A percentile compares a stretch with the other conserved stretches of the same genome.
These are phyloP conservation scores for Trichoderma sp. DNA, from an alignment of 2,329 filamentous ascomycete species.

Conservation along the genomic window DNA sequence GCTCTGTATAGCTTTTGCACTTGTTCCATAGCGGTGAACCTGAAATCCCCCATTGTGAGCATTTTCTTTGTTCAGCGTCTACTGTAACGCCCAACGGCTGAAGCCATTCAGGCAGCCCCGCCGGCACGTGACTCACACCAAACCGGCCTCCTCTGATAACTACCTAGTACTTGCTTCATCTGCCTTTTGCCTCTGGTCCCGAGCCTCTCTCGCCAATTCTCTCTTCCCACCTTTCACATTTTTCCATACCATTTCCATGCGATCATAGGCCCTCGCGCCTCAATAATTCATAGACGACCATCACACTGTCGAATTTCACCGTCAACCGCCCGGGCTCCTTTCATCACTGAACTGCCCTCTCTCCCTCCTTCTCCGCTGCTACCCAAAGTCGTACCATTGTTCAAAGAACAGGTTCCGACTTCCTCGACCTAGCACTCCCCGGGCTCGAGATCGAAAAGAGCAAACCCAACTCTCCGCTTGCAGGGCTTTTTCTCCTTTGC, in stretches of 20 bases:
- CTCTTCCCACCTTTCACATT: conserved; percentile 4
- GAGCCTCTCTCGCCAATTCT: conserved; percentile 9
- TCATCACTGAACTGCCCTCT: conserved; percentile 13
- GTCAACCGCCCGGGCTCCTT: neutral
- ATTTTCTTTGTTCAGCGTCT: neutral
- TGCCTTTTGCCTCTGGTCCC: conserved; percentile 14
- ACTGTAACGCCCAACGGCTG: neutral
- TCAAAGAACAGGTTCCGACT: neutral
- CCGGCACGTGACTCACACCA: conserved; percentile 37
- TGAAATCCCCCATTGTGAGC: neutral
- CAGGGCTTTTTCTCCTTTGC: conserved; percentile 25
- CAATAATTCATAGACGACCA: conserved; percentile 12
- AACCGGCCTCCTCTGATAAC: conserved; percentile 28
- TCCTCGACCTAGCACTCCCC: neutral
- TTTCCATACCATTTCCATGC: conserved; percentile 2
- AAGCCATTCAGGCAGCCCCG: conserved; percentile 30
- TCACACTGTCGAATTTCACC: neutral
- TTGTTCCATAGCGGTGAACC: neutral
- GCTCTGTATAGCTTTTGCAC: neutral
- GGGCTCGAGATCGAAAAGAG: conserved; percentile 3
- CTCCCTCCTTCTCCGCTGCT: conserved; percentile 3
- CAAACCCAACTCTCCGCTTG: conserved; percentile 14
- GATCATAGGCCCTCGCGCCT: conserved; percentile 14
- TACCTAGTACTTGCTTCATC: conserved; percentile 32
- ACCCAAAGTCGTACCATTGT: conserved; percentile 15